Percentiles rank a stretch among this genome's conserved stretches.
Evolutionary conservation across 257 asterid species (phyloP).

Genomic region (Scutellaria minor): DNA sequence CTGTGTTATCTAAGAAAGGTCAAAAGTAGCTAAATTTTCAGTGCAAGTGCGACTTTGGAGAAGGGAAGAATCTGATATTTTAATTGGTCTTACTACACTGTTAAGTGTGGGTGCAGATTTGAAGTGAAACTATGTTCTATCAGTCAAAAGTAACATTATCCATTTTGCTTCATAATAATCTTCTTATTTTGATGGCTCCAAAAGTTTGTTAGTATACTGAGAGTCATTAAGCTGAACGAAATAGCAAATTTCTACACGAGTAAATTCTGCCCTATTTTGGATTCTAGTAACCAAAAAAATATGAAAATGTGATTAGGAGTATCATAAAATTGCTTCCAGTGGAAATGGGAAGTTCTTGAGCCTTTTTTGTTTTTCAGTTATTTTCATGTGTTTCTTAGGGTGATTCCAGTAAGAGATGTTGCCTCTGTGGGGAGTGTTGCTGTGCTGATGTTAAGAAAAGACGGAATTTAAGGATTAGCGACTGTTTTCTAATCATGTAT

Average conservation of each 20-base stretch:
- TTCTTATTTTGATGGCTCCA: background rate
- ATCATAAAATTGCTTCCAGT: background rate
- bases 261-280: background rate
- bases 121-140: background rate
- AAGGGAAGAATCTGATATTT: background rate
- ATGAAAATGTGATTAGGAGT: background rate
- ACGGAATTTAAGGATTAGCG: background rate
- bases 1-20: background rate
- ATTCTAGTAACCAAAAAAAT: background rate
- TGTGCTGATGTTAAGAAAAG: background rate
- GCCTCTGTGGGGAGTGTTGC: background rate
- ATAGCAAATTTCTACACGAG: background rate
- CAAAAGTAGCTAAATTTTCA: background rate
- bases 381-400: constrained; percentile 3
- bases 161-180: background rate
- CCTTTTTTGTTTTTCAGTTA: background rate
- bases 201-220: background rate
- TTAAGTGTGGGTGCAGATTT: background rate
- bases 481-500: background rate
- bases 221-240: background rate
- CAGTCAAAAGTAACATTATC: background rate
- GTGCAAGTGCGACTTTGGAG: background rate
- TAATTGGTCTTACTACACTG: background rate
- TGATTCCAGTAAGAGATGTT: background rate
- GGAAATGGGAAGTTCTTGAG: background rate